Base-by-base conservation (phyloP, 108 stramenopile genomes). In the Stephanodiscus minutulus region DNA sequence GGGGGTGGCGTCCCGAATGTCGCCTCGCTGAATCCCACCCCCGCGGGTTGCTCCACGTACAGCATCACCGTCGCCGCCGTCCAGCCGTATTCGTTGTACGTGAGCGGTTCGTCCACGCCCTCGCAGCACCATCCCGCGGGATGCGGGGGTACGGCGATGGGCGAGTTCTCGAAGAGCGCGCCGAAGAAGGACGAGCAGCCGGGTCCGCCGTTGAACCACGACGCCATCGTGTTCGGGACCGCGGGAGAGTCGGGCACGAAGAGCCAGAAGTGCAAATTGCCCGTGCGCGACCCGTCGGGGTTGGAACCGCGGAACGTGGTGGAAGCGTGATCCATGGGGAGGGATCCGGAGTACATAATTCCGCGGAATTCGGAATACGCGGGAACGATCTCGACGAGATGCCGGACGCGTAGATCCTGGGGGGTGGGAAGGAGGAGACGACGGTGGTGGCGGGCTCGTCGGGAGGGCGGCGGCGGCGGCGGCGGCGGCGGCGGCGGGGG, bases 21-120 rank as follows among this genome's bases (percentile, higher is more conserved):
- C 1, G 39, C 39, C 39, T 39, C 39, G 11, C 39, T 61, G 60
- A 39, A 61, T 55, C 90, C 90, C 10, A 83, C 84, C n/a, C 88
- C 88, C 36, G 82, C 63, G 25, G 90, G 90, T 29, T 81, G 81
- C 47, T 91, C 90, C 10, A 91, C 63, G 75, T 75, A 89, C 28
- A 91, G 37, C 64, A 91, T 63, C 64, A 80, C 83, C 15, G 87
- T 84, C 31, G 82, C 74, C 13, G 39, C 29, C 47, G 85, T 87
- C 88, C 88, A 89, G 36, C 74, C 65, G 58, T 70, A 76, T 7
- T 83, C 66, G 59, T 89, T 88, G 33, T 6, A 9, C 36, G 18
- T 7, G 17, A 61, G 60, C 20, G 60, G 36, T 0, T 6, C 36
- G 36, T 24, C 20, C 24, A 7, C 24, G 1, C 1, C 11, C 21